Evolutionary conservation across 1,284 basidiomycete genomes (phyloP), one percentile per base, ranked within the genome.

Genomic region (Exobasidium cylindrosporum): DNA sequence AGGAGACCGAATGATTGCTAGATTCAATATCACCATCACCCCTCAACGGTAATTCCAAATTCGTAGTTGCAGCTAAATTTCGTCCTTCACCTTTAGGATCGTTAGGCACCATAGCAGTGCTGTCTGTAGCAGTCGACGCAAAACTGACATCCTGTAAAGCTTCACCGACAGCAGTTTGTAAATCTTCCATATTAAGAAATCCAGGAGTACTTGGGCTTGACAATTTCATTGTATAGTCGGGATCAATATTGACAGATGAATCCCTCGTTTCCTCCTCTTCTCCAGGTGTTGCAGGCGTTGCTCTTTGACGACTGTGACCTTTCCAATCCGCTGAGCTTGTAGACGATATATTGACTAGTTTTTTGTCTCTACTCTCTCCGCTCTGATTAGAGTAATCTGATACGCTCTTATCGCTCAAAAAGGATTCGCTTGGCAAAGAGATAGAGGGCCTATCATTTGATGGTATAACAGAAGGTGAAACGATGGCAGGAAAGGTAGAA

Each of bases 131-230:
- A 44, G 29, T 53, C 31, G 50, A 35, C 46, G 60, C 65, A 30
- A 76, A 74, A 55, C 67, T 74, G 28, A 76, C 64, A 58, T 71
- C 67, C 53, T 73, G 66, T 68, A 76, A 66, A 11, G 70, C 73
- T 43, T 56, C 61, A n/a, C 63, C 58, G 14, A 76, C 70, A 1
- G 72, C 70, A 5, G 69, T 67, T 32, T 73, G 69, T 14, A 76
- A 58, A 14, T 74, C 66, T 17, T 68, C 64, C 61, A 74, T 73
- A 40, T 45, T 47, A 21, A 26, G 17, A 45, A 23, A 45, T 45
- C 43, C 43, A 45, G 23, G 43, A 13, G 47, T 24, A 50, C n/a
- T 4, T 14, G 47, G 47, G 17, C 35, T 40, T 17, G 10, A 10
- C 35, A 10, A 17, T 17, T 10, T 7, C 7, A 10, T 17, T 40